Conservation (phyloP, 306 rosid genomes). For the Corylus americana region DNA sequence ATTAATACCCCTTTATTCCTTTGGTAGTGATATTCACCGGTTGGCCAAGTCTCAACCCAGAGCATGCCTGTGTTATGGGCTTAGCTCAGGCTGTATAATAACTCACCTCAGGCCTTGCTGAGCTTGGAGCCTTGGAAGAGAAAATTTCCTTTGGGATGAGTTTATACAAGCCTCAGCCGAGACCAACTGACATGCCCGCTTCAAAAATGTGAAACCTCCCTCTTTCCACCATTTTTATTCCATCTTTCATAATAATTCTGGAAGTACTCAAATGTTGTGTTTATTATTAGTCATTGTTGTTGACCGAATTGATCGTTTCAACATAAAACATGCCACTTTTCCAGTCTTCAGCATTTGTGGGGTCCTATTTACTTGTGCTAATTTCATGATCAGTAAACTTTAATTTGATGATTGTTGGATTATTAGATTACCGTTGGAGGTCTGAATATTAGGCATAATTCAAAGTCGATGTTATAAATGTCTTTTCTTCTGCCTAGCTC, state of each 20-base stretch:
- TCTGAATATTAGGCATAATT: neutral
- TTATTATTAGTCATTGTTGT: neutral
- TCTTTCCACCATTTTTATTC: neutral
- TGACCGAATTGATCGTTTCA: neutral
- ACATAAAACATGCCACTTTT: neutral
- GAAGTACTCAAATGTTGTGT: neutral
- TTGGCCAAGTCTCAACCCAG: neutral
- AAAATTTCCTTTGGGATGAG: neutral
- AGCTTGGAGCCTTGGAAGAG: neutral
- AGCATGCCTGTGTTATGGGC: neutral
- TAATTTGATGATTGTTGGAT: constrained; percentile 1
- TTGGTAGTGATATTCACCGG: neutral
- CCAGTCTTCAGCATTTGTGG: neutral
- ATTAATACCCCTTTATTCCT: neutral
- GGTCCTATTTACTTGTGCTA: constrained; percentile 11
- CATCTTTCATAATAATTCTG: neutral
- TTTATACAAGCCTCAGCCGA: neutral
- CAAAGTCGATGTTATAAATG: neutral
- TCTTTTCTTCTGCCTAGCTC: constrained; percentile 7
- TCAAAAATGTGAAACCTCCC: neutral
- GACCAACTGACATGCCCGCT: neutral
- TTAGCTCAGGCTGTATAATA: neutral
- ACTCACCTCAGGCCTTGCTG: neutral
- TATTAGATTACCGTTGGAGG: constrained; percentile 10
- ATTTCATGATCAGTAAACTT: neutral